Evolutionary conservation across 1,139 yeast genomes (phyloP), one percentile per base, ranked within the genome.

Genomic region (Suhomyces bribrorum): DNA sequence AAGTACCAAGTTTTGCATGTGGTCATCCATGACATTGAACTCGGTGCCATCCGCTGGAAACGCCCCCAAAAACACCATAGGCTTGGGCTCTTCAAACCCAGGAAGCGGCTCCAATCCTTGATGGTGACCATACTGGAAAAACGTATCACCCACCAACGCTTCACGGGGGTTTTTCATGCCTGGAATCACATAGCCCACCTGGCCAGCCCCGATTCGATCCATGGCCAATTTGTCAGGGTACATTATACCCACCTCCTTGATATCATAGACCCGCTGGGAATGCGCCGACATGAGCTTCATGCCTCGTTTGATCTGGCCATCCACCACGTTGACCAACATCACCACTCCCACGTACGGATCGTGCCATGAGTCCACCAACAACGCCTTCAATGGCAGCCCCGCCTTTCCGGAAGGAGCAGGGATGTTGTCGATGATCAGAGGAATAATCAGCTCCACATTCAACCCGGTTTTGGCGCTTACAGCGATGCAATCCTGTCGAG

Each of bases 41-140:
- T 90, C 96, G 1, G 85, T 77, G 4, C 96, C 96, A 56, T 90
- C 96, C 0, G 96, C 94, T 0, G 98, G 98, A 53, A 89, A 92
- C 0, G 98, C 98, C 7, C 98, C 98, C 31, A 92, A 95, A 61
- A 90, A 92, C 5, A 92, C 97, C 97, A 92, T 92, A 1, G 98
- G 97, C 59, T 92, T 90, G 1, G 95, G 90, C 52, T 88, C 97
- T 60, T 90, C 97, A 61, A 92, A 92, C 0, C 97, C 97, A 0
- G 96, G 96, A 20, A 92, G 68, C 1, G 96, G 83, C 42, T 81
- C 86, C 2, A 86, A 79, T 0, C 72, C 73, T 32, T 73, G 75
- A 37, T 73, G 77, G 20, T 77, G 72, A 2, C 86, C 87, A n/a
- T 72, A 68, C 41, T 79, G 82, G 74, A 81, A 79, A 48, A 88